A percentile compares a stretch with the other conserved stretches of the same genome.
phyloP scores from a whole-genome alignment of 371 early-diverging fungal species.

The Mortierella sp. region DNA sequence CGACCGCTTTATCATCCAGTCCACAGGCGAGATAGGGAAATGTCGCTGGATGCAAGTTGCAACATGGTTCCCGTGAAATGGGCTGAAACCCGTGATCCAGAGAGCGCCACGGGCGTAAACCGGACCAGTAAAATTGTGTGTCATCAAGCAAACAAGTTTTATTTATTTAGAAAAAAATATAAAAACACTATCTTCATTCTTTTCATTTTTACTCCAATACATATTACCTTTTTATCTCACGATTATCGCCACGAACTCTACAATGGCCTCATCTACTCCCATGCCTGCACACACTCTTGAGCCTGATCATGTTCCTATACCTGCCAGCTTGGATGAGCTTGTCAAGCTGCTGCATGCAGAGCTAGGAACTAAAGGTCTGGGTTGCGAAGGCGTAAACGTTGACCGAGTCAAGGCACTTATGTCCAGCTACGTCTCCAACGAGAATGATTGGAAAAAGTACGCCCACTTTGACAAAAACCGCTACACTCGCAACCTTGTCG shows the following conservation, averaged over 20 bases:
- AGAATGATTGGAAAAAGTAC: slow-evolving; percentile 81
- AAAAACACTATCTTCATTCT: neutral
- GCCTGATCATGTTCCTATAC: slow-evolving; percentile 21
- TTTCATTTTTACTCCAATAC: neutral
- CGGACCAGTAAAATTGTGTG: too few relatives aligned
- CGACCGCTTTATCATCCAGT: too few relatives aligned
- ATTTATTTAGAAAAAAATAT: neutral
- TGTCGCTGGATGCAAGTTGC: too few relatives aligned
- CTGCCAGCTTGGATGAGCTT: slow-evolving; percentile 60
- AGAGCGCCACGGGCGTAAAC: too few relatives aligned
- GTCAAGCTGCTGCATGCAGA: slow-evolving; percentile 60
- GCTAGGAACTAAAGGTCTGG: slow-evolving; percentile 65
- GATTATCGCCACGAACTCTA: neutral
- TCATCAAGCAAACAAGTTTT: neutral
- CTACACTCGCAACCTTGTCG: slow-evolving; percentile 90
- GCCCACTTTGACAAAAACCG: slow-evolving; percentile 81
- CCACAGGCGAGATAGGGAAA: too few relatives aligned
- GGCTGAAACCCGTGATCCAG: too few relatives aligned
- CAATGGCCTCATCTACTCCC: neutral
- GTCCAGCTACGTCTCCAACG: slow-evolving; percentile 72
- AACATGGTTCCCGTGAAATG: too few relatives aligned
- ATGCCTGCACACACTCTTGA: neutral
- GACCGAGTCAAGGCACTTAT: slow-evolving; percentile 70
- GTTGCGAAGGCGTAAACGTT: slow-evolving; percentile 71
- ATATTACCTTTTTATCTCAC: neutral